Percentiles rank a stretch among this genome's conserved stretches.
These are phyloP conservation scores for Boletus barrowsii DNA, from an alignment of 768 basidiomycete genomes.

Conservation along the genomic window DNA sequence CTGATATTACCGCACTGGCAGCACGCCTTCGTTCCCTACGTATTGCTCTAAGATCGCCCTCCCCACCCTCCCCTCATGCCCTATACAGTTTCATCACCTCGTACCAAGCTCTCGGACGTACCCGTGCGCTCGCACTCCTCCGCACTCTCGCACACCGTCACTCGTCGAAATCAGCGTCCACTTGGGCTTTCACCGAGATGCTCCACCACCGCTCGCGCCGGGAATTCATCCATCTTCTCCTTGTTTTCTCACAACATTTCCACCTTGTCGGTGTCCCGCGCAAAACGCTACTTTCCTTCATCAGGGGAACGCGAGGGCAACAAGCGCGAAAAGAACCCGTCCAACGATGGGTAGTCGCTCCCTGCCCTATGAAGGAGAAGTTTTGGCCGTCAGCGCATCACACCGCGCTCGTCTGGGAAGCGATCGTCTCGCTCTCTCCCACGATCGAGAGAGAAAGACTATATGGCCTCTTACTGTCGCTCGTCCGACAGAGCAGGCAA, in stretches of 20 bases:
- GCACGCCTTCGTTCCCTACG: slow-evolving; percentile 26
- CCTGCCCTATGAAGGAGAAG: slow-evolving; percentile 10
- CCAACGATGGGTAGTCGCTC: background rate
- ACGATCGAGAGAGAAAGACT: slow-evolving; percentile 32
- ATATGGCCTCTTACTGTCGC: slow-evolving; percentile 43
- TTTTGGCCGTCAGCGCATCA: slow-evolving; percentile 35
- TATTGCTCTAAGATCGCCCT: slow-evolving; percentile 19
- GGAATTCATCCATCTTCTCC: slow-evolving; percentile 25
- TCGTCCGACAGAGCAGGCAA: slow-evolving; percentile 10
- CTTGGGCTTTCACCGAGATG: slow-evolving; percentile 31
- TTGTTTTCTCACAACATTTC: slow-evolving; percentile 51
- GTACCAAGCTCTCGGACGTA: slow-evolving; percentile 22
- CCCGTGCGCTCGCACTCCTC: slow-evolving; percentile 15
- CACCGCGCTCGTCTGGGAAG: slow-evolving; percentile 36
- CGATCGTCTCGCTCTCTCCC: slow-evolving; percentile 23
- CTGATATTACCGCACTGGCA: slow-evolving; percentile 13
- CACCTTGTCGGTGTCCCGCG: slow-evolving; percentile 50
- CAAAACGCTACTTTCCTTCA: slow-evolving; percentile 19
- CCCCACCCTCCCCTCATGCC: slow-evolving; percentile 20
- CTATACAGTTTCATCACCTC: slow-evolving; percentile 18
- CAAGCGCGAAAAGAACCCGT: background rate
- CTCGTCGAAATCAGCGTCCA: slow-evolving; percentile 22
- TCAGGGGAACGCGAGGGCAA: slow-evolving; percentile 13
- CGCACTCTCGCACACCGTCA: slow-evolving; percentile 21
- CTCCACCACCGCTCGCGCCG: slow-evolving; percentile 23